Base-by-base conservation (phyloP, 106 monocot genomes). In the Platanthera zijinensis region DNA sequence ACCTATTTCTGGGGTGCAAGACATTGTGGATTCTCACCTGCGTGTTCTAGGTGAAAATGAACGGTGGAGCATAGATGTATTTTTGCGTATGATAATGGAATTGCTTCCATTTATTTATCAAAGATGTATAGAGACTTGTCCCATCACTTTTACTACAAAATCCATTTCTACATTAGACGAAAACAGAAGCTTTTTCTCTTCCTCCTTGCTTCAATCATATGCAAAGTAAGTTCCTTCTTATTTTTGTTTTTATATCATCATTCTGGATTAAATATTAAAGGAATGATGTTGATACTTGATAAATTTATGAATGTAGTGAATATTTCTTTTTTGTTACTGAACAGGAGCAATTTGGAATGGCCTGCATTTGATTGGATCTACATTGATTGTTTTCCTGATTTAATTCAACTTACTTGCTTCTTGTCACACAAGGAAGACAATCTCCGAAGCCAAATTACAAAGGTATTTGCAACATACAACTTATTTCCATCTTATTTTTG, bases 51-150 rank as follows among this genome's bases (percentile, higher is more conserved):
- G 94, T 59, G 97, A 97, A 79, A 79, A 84, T 73, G 97, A 94
- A 77, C 91, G 96, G n/a, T 97, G 93, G 96, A 94, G 89, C 80
- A 85, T 97, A 80, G 87, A 91, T 77, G 96, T 91, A 30, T 82
- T 97, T 22, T 78, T 97, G 73, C 86, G 91, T 12, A 91, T 94
- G 91, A 75, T 97, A 81, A 86, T 77, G 39, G 84, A 88, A 62
- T 89, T 97, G 84, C 87, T 97, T 70, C 91, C 96, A 75, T 91
- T 83, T 86, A 83, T 91, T 32, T 71, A 89, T 82, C 77, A 86
- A 19, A 88, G 85, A 83, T 81, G 87, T 54, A 81, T 94, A 80
- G 89, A 89, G 52, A 86, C 91, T 30, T 97, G 93, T 70, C 96
- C 96, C 68, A 87, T 90, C 76, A 78, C 76, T 77, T 78, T 78